phyloP scores from a whole-genome alignment of 148 eudicot species.

The Persicaria tinctoria region DNA sequence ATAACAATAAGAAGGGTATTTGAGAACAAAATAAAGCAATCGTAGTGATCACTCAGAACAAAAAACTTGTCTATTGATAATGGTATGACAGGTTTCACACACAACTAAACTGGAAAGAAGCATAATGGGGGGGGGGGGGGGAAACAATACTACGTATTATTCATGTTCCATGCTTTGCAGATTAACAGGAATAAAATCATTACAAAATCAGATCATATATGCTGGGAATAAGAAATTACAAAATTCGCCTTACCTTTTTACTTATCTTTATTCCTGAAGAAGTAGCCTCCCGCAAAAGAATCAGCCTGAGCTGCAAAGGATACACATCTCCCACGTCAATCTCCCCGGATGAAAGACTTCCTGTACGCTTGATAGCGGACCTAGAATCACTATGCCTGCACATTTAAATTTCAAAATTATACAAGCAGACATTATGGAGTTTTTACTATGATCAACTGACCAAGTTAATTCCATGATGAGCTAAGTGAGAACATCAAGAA shows the following conservation, averaged over 20 bases:
- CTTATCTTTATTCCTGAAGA: constrained; percentile 68
- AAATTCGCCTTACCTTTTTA: constrained; percentile 54
- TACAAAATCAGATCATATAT: background rate
- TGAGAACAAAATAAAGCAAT: background rate
- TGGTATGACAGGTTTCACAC: background rate
- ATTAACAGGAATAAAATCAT: background rate
- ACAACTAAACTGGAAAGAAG: background rate
- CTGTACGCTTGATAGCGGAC: constrained; percentile 39
- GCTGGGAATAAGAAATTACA: background rate
- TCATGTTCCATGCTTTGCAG: background rate
- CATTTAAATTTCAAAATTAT: background rate
- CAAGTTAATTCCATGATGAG: background rate
- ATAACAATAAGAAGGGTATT: background rate
- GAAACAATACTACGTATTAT: background rate
- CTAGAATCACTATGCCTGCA: constrained; percentile 71
- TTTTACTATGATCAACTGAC: background rate
- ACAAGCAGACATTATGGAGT: background rate
- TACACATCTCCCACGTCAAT: constrained; percentile 91
- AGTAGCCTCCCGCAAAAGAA: constrained; percentile 53
- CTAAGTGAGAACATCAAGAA: background rate
- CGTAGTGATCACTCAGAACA: background rate
- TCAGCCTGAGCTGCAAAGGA: constrained; percentile 83
- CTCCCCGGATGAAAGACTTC: constrained; percentile 54
- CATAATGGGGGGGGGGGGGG: background rate
- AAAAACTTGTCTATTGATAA: background rate